Percentiles rank a stretch among this genome's conserved stretches.
These are phyloP conservation scores for Leptographium wingfieldii DNA, from an alignment of 2,329 filamentous ascomycete species.

Conservation along the genomic window DNA sequence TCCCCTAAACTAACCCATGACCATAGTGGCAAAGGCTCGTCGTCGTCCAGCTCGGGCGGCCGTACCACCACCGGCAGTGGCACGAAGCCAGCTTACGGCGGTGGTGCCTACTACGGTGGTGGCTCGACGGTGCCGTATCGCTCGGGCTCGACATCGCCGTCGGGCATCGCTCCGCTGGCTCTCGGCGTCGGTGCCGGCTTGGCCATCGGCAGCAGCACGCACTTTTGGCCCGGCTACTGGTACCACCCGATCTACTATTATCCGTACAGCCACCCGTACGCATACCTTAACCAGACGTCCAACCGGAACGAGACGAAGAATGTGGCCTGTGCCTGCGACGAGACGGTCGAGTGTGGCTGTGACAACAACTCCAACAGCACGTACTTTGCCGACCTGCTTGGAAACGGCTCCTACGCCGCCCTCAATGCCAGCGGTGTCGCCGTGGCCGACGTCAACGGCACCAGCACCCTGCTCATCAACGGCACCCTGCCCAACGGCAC, in stretches of 20 bases:
- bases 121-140: constrained; percentile 50
- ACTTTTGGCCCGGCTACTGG: constrained; percentile 54
- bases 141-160: constrained; percentile 36
- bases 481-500: constrained; percentile 63
- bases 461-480: constrained; percentile 54
- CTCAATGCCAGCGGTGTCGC: constrained; percentile 51
- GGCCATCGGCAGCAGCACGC: constrained; percentile 26
- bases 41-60: constrained; percentile 31
- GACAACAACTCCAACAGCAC: constrained; percentile 51
- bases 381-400: constrained; percentile 51
- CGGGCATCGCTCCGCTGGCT: constrained; percentile 40
- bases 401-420: constrained; percentile 45
- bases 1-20: background rate
- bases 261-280: constrained; percentile 38
- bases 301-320: constrained; percentile 45
- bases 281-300: constrained; percentile 37
- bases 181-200: constrained; percentile 29
- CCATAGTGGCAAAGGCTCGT: constrained; percentile 4
- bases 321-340: constrained; percentile 49
- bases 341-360: constrained; percentile 48
- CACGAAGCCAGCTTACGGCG: constrained; percentile 42
- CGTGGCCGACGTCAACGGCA: constrained; percentile 51
- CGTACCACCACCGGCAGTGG: constrained; percentile 46
- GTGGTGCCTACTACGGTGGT: constrained; percentile 53
- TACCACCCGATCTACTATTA: constrained; percentile 49